These are phyloP conservation scores for Monilinia fructicola DNA, from an alignment of 2,329 filamentous ascomycete genomes.

Conservation along the genomic window DNA sequence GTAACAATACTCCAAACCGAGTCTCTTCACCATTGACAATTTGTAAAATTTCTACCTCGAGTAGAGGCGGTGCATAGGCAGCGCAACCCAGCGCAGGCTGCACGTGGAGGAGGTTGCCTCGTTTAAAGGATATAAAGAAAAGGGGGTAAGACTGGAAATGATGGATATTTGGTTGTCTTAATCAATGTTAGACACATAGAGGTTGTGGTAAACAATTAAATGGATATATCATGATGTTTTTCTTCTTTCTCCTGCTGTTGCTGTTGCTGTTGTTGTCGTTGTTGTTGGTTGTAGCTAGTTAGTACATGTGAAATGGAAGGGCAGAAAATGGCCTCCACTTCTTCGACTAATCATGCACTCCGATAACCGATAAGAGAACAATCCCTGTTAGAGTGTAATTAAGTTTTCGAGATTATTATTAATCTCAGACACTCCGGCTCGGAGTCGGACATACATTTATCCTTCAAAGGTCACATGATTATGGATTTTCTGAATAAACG, in stretches of 20 bases:
- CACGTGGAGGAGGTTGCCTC: background rate
- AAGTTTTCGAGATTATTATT: too few relatives aligned
- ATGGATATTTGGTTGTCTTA: background rate
- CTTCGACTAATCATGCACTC: background rate
- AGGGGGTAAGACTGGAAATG: background rate
- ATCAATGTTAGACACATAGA: background rate
- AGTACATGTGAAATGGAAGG: too few relatives aligned
- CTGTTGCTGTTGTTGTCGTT: too few relatives aligned
- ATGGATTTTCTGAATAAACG: background rate
- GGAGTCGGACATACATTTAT: background rate
- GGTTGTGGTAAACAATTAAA: background rate
- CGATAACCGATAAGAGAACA: conserved; percentile 3
- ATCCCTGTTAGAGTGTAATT: background rate
- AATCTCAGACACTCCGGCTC: background rate
- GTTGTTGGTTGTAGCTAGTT: background rate
- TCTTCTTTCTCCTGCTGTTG: too few relatives aligned
- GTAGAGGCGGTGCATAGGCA: background rate
- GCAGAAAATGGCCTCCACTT: too few relatives aligned
- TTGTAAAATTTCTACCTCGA: background rate
- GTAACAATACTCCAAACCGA: background rate
- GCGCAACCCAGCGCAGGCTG: background rate
- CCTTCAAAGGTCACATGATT: background rate
- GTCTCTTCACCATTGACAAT: background rate
- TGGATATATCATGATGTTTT: too few relatives aligned
- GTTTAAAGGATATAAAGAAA: background rate